Evolutionary conservation across 495 filamentous ascomycete genomes (phyloP).

Genomic region (Tuber magnatum): DNA sequence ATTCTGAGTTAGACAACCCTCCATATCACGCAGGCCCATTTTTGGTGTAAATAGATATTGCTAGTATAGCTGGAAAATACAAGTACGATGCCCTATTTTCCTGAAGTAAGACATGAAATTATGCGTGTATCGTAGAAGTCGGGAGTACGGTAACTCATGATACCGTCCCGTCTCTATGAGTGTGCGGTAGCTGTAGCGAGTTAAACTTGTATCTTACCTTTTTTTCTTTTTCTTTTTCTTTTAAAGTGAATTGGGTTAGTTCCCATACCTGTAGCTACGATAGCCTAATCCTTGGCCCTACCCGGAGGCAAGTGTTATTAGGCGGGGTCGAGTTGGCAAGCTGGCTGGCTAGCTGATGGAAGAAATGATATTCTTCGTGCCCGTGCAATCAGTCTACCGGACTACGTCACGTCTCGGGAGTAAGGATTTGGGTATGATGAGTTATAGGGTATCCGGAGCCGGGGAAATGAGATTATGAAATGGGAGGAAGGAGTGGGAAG

Average conservation of each 20-base stretch:
- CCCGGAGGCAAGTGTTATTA: background rate
- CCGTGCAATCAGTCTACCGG: background rate
- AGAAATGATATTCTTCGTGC: background rate
- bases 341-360: background rate
- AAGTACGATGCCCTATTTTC: background rate
- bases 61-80: background rate
- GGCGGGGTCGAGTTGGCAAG: background rate
- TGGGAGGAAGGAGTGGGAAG: too few relatives aligned
- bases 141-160: background rate
- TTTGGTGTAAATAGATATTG: background rate
- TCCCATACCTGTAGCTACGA: background rate
- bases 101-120: too few relatives aligned
- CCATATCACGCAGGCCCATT: background rate
- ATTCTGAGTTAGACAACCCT: background rate
- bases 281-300: background rate
- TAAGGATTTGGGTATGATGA: background rate
- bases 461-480: background rate
- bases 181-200: background rate
- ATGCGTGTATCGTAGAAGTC: too few relatives aligned
- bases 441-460: background rate
- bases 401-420: background rate
- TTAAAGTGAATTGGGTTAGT: background rate
- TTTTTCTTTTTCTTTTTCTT: too few relatives aligned
- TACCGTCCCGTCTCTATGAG: background rate
- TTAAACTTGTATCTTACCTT: background rate